Evolutionary conservation across 1,139 yeast species (phyloP).

Genomic region (Zhuliangozyma blackwelliae): DNA sequence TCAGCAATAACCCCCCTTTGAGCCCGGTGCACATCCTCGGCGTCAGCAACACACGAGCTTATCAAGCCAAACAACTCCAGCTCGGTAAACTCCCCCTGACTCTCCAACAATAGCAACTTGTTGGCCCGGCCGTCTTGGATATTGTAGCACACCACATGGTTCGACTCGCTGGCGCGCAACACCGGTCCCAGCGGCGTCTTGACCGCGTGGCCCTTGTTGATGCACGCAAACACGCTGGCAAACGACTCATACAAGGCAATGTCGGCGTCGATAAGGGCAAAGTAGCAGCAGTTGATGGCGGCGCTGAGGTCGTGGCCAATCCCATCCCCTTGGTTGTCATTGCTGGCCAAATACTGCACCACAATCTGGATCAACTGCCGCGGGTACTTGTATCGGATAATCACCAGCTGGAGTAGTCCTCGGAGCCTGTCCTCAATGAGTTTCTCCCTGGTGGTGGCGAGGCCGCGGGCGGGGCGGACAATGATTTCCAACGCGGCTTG

Average conservation of each 20-base stretch:
- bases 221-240: conserved; percentile 48
- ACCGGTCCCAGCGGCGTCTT: conserved; percentile 42
- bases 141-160: conserved; percentile 65
- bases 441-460: conserved; percentile 74
- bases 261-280: conserved; percentile 79
- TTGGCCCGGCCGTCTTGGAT: conserved; percentile 48
- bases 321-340: conserved; percentile 12
- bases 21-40: conserved; percentile 43
- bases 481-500: conserved; percentile 75
- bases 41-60: conserved; percentile 42
- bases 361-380: conserved; percentile 82
- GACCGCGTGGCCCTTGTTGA: conserved; percentile 26
- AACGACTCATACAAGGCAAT: conserved; percentile 63
- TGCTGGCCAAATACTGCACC: conserved; percentile 67
- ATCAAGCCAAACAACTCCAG: conserved; percentile 47
- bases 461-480: conserved; percentile 74
- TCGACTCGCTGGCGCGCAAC: conserved; percentile 46
- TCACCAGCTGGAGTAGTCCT: conserved; percentile 55
- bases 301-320: conserved; percentile 59
- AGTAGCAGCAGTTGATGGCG: conserved; percentile 64
- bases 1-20: conserved; percentile 45
- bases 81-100: conserved; percentile 66
- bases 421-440: conserved; percentile 68
- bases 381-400: conserved; percentile 70
- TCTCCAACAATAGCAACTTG: conserved; percentile 62